Base-by-base conservation (phyloP, 2,329 filamentous ascomycete species). In the Metarhizium album region DNA sequence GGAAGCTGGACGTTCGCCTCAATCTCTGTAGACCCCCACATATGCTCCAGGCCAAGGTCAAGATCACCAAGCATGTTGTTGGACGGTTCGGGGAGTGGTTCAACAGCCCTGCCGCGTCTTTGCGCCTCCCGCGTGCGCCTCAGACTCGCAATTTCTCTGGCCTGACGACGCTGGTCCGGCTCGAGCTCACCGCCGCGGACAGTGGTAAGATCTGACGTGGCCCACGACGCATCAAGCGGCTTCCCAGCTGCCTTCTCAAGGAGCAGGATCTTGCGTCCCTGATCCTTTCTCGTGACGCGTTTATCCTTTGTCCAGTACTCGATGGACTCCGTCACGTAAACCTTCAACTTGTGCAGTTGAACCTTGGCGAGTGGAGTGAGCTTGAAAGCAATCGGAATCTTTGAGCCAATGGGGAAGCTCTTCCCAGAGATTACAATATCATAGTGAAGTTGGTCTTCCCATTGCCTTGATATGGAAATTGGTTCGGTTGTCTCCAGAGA, bases 361-460 rank as follows among this genome's bases (percentile, higher is more conserved):
- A 95, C 90, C 71, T 96, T 96, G 53, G 90, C 90, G 22, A 96
- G 70, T 0, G 90, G 90, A 1, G 90, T 95, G 57, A 96, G 75
- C 67, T 95, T 95, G 73, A 96, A 95, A 1, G 90, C 90, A 53
- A 96, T 93, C 1, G 90, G 90, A 16, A 96, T 88, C 60, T 87
- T 87, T 38, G 86, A 80, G 16, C 90, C 90, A 20, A 96, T 79
- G 0, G 90, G 88, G 53, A 96, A 96, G 1, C 90, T 94, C 74
- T 95, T 95, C 50, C 90, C 90, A 1, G 90, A 95, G 50, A 96
- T 95, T 64, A 95, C 84, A 58, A 96, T 95, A 61, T 96, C 90
- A 69, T 96, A 96, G 62, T 94, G 89, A 31, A 96, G 74, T 62
- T 95, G 90, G 58, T 96, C 90, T 64, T 96, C 90, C 90, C 90